These are phyloP conservation scores for Suillus fuscotomentosus DNA, from an alignment of 768 basidiomycete species.

Conservation along the genomic window DNA sequence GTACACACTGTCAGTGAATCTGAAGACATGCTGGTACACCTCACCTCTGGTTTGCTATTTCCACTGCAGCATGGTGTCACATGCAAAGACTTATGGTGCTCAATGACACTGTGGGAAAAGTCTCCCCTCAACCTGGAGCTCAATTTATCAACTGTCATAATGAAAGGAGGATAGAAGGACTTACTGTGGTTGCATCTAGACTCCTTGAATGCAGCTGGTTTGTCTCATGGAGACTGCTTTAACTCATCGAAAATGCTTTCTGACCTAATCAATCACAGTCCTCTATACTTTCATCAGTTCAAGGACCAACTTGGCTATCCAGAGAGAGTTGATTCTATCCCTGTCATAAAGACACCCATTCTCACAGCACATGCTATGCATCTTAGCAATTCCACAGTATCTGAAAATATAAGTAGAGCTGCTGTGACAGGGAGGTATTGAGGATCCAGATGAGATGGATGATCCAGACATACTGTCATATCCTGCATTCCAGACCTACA, in stretches of 20 bases:
- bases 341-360: not conserved
- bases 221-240: not conserved
- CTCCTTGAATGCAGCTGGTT: not conserved
- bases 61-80: not conserved
- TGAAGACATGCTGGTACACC: not conserved
- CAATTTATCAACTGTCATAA: not conserved
- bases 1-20: not conserved
- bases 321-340: not conserved
- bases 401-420: not conserved
- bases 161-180: not conserved
- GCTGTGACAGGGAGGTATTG: not conserved
- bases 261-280: not conserved
- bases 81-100: not conserved
- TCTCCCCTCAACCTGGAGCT: not conserved
- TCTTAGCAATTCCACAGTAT: not conserved
- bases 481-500: too few species aligned
- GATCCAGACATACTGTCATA: not conserved
- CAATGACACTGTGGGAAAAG: not conserved
- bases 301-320: not conserved
- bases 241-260: not conserved
- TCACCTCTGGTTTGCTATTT: not conserved
- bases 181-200: not conserved
- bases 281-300: not conserved
- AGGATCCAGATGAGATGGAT: not conserved
- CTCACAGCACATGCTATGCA: not conserved